Evolutionary conservation across 2,329 filamentous ascomycete genomes (phyloP).

Genomic region (Magnaporthiopsis rhizophila): DNA sequence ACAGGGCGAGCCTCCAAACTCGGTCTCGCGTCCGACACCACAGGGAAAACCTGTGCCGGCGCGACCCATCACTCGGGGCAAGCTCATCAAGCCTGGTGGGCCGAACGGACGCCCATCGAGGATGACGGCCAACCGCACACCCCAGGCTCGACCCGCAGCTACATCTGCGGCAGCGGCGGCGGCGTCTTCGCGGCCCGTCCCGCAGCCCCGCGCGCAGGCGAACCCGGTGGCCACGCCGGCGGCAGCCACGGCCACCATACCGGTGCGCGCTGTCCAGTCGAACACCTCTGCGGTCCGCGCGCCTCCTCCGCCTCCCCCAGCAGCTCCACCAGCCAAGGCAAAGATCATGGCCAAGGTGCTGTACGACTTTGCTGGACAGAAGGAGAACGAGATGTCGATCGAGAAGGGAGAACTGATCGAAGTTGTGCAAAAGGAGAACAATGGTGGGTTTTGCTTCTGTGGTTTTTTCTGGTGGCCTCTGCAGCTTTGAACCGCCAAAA

Average conservation of each 20-base stretch:
- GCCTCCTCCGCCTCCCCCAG: slow-evolving; percentile 61
- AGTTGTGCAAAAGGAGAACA: slow-evolving; percentile 88
- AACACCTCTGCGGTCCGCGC: slow-evolving; percentile 43
- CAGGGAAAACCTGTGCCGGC: slow-evolving; percentile 79
- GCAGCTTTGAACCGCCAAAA: too few species aligned
- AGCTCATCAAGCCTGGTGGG: slow-evolving; percentile 85
- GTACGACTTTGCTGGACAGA: slow-evolving; percentile 85
- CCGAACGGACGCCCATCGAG: slow-evolving; percentile 74
- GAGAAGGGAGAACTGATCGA: slow-evolving; percentile 73
- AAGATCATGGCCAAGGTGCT: slow-evolving; percentile 83
- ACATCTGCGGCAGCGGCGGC: slow-evolving; percentile 17
- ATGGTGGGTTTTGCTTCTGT: slow-evolving; percentile 52
- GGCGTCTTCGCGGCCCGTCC: slow-evolving; percentile 14
- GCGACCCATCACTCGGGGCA: slow-evolving; percentile 86
- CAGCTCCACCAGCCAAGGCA: slow-evolving; percentile 52
- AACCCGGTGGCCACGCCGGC: slow-evolving; percentile 12
- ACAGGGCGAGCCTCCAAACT: slow-evolving; percentile 74
- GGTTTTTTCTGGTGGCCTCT: background rate
- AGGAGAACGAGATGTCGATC: slow-evolving; percentile 77
- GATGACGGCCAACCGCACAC: slow-evolving; percentile 37
- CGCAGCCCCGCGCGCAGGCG: slow-evolving; percentile 18
- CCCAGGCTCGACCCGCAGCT: slow-evolving; percentile 34
- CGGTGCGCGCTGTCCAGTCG: slow-evolving; percentile 44
- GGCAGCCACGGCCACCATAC: slow-evolving; percentile 24
- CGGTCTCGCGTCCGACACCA: slow-evolving; percentile 75